Evolutionary conservation across 2,329 filamentous ascomycete genomes (phyloP), one percentile per base, ranked within the genome.

Genomic region (Penicillium sp.): DNA sequence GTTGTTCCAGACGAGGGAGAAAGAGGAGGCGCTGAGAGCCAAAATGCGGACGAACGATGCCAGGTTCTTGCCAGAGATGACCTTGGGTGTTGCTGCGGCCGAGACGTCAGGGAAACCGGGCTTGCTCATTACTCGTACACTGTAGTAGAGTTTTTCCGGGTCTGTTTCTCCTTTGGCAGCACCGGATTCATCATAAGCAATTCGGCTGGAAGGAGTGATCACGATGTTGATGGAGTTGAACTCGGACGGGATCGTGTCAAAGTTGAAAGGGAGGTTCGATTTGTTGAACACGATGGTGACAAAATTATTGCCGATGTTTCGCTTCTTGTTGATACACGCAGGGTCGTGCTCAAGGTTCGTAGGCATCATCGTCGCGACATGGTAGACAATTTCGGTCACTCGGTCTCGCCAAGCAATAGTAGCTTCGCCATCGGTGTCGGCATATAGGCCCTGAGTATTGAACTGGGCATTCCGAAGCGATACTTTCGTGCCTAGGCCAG

Each of bases 201-300:
- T 68, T 27, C 70, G 71, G 52, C 70, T 68, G 68, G 91, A 93
- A 60, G 95, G 95, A 2, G 90, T 91, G 69, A 99, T 93, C 66
- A 98, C 89, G 67, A 99, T 98, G 72, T 97, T 92, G 71, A 99
- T 92, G 70, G 90, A 96, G 71, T 97, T 98, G 81, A 99, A 96
- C 56, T 93, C 90, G 0, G 92, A 96, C 0, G 91, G 91, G 66
- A 99, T 96, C 0, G 91, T 96, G 71, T 96, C 86, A 71, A 96
- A 96, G 53, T 85, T 84, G 78, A 96, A 98, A 0, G 90, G 89
- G 48, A 88, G 75, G n/a, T 95, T 93, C 2, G 93, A 97, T 68
- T 96, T 91, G 73, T 99, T 99, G 82, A 96, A 99, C 56, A 99
- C 89, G 65, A 99, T 96, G 71, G 96, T 98, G 71, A 99, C 95